Conservation (phyloP, 768 basidiomycete species). For the Lentinula boryana region DNA sequence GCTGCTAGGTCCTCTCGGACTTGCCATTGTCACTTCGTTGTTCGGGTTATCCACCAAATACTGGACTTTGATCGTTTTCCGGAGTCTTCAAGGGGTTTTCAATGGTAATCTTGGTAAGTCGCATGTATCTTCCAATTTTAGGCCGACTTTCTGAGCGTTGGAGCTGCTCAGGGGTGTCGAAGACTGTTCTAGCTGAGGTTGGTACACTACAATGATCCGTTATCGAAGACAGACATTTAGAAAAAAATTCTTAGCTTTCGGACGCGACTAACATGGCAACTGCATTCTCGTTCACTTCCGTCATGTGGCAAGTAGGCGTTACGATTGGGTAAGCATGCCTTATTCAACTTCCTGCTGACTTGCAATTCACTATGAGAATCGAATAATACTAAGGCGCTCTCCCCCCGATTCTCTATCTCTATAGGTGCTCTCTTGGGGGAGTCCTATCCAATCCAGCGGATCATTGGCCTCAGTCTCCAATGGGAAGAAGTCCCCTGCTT, state of each 20-base stretch:
- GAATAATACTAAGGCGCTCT: too few relatives aligned
- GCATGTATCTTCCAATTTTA: neutral
- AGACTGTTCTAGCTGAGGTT: neutral
- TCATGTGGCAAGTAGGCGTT: neutral
- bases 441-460: conserved; percentile 11
- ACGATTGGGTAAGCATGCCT: neutral
- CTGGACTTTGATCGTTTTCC: conserved; percentile 11
- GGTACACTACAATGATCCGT: neutral
- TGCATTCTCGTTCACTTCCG: neutral
- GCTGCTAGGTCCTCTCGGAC: conserved; percentile 5
- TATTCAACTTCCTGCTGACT: neutral
- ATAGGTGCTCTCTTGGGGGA: conserved; percentile 15
- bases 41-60: conserved; percentile 7
- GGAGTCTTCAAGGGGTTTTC: conserved; percentile 8
- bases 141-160: neutral
- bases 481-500: conserved; percentile 9
- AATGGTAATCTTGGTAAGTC: conserved; percentile 7
- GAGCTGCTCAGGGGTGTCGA: neutral
- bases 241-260: neutral
- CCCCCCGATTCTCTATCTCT: neutral
- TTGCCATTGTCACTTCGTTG: conserved; percentile 6
- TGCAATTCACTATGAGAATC: too few relatives aligned
- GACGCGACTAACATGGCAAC: neutral
- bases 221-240: neutral
- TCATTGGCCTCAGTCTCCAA: conserved; percentile 8